Conservation (phyloP, 1,139 yeast genomes). For the Saccharomyces hybrid region DNA sequence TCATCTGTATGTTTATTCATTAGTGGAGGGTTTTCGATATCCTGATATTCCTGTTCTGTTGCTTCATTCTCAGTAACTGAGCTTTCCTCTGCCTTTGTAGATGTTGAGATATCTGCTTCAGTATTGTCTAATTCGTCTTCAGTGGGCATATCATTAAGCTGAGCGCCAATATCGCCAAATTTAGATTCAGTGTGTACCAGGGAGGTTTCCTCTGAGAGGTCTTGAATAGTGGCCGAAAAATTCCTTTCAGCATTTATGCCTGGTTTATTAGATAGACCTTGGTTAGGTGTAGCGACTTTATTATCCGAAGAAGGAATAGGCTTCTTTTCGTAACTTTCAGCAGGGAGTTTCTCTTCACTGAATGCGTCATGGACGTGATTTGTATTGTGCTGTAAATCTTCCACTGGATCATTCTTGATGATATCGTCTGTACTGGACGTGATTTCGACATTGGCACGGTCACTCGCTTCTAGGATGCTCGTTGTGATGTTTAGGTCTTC, state of each 20-base stretch:
- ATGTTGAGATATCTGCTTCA: neutral
- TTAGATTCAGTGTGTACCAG: neutral
- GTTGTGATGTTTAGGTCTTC: neutral
- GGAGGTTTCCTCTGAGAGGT: neutral
- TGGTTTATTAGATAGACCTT: no score
- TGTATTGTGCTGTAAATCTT: neutral
- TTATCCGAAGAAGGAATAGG: no score
- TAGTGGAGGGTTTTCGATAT: neutral
- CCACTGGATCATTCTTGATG: neutral
- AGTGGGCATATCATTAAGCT: neutral
- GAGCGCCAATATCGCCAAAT: neutral
- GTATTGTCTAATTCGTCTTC: neutral
- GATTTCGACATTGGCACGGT: neutral
- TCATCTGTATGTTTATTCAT: neutral
- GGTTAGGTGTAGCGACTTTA: no score
- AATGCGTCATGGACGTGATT: no score
- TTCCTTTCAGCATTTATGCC: no score
- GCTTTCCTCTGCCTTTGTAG: neutral
- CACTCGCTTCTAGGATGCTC: neutral
- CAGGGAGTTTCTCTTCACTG: no score
- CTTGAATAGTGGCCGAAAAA: neutral
- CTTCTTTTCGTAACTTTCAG: no score
- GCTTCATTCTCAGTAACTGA: neutral
- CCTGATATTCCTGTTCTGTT: neutral
- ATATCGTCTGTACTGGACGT: neutral